phyloP scores from a whole-genome alignment of 805 yeast genomes.

The Torulaspora quercuum region DNA sequence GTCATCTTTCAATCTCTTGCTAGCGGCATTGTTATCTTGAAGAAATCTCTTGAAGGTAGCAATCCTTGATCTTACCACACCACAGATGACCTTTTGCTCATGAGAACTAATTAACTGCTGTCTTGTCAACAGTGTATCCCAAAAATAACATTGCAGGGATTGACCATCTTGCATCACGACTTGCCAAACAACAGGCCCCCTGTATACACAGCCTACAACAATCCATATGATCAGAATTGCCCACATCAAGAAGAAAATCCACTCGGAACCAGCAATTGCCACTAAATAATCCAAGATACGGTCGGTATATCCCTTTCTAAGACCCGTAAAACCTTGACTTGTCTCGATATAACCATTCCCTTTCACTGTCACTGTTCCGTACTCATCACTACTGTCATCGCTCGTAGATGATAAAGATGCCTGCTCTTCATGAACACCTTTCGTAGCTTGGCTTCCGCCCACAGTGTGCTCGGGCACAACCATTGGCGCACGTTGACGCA shows the following conservation, averaged over 20 bases:
- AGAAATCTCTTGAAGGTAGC: conserved; percentile 24
- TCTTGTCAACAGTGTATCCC: conserved; percentile 43
- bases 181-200: conserved; percentile 40
- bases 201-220: conserved; percentile 29
- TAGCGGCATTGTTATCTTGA: conserved; percentile 1
- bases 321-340: conserved; percentile 29
- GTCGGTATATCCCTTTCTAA: conserved; percentile 25
- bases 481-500: conserved; percentile 18
- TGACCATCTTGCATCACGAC: conserved; percentile 43
- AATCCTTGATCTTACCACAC: conserved; percentile 32
- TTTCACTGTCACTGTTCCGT: conserved; percentile 17
- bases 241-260: conserved; percentile 32
- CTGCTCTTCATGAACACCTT: conserved; percentile 9
- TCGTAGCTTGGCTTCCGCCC: background rate
- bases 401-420: conserved; percentile 13
- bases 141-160: conserved; percentile 40
- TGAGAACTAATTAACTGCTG: conserved; percentile 37
- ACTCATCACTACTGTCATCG: conserved; percentile 17
- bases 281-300: conserved; percentile 28
- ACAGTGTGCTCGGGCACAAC: conserved; percentile 2
- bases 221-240: conserved; percentile 30
- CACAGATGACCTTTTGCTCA: conserved; percentile 29
- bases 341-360: conserved; percentile 22
- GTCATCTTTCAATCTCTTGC: conserved; percentile 1
- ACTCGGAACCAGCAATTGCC: conserved; percentile 29